These are phyloP conservation scores for Euphorbia pulcherrima DNA, from an alignment of 345 rosid genomes.

Conservation along the genomic window DNA sequence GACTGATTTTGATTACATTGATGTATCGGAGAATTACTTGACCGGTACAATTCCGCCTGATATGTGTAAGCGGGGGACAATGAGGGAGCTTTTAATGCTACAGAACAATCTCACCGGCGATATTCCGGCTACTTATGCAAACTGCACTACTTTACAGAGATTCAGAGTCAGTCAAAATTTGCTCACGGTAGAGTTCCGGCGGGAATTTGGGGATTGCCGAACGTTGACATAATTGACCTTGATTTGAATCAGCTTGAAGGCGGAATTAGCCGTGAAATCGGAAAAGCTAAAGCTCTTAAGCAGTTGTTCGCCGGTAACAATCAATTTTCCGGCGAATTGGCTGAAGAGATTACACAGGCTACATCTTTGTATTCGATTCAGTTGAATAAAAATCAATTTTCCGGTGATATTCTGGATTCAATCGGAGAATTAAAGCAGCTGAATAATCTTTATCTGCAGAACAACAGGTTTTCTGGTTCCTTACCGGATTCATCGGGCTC, in stretches of 20 bases:
- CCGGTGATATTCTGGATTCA: slow-evolving; percentile 54
- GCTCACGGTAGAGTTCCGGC: slow-evolving; percentile 65
- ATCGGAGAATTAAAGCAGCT: slow-evolving; percentile 51
- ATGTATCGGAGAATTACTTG: slow-evolving; percentile 70
- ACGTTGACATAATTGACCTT: slow-evolving; percentile 56
- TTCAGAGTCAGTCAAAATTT: slow-evolving; percentile 70
- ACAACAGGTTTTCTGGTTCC: slow-evolving; percentile 52
- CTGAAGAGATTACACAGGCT: slow-evolving; percentile 57
- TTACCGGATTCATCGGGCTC: slow-evolving; percentile 65
- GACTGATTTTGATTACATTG: slow-evolving; percentile 65
- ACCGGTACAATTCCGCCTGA: slow-evolving; percentile 76
- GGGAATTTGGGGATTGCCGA: slow-evolving; percentile 81
- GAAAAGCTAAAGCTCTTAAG: slow-evolving; percentile 47
- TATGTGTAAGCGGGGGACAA: slow-evolving; percentile 79
- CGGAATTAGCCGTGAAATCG: slow-evolving; percentile 48
- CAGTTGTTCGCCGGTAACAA: slow-evolving; percentile 48
- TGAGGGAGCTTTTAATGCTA: slow-evolving; percentile 59
- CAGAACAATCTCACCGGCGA: slow-evolving; percentile 72
- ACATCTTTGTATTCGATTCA: slow-evolving; percentile 39
- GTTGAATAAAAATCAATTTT: slow-evolving; percentile 53
- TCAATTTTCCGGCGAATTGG: slow-evolving; percentile 61
- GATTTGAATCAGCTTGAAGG: slow-evolving; percentile 56
- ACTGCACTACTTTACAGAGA: slow-evolving; percentile 50
- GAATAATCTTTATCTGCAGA: slow-evolving; percentile 55
- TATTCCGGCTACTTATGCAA: slow-evolving; percentile 62